Evolutionary conservation across 192 early-diverging fungal species (phyloP), one percentile per base, ranked within the genome.

Genomic region (Dissophora ornata): DNA sequence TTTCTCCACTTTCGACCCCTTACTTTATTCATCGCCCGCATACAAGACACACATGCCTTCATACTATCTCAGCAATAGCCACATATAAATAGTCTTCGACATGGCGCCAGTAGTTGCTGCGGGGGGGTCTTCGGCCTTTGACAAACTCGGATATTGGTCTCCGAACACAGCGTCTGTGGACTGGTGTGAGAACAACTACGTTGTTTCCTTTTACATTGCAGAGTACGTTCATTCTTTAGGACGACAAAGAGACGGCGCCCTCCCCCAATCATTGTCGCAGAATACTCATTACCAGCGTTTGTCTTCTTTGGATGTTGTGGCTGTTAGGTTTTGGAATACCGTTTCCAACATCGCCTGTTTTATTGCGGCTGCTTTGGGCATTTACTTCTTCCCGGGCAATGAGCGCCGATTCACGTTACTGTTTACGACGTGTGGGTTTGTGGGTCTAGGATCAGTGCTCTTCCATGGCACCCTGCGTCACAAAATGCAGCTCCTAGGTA

Each of bases 381-480:
- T 78, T 3, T 79, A 74, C 10, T 78, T 70, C 50, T 81, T 82
- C 16, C 82, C 86, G 0, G 59, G 57, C 16, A 42, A 85, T 48
- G 47, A 41, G 11, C 51, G 62, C 16, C 79, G 85, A 22, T 84
- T 86, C 36, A 83, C 65, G 30, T 45, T 86, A 11, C 71, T 84
- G 2, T 87, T 84, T 32, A 65, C 69, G 7, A 79, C 86, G 0
- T 81, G 91, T 46, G 81, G 82, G 9, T 64, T 90, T 0, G 86
- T 94, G 15, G 93, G 93, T 12, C 49, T 91, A 6, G 93, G 93
- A 12, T 89, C 87, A 47, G 87, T 87, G 33, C 77, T 90, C 58
- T 93, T 93, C 83, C 93, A 93, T 71, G 90, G 86, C 18, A 91
- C 93, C 0, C 80, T 95, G 9, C 83, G 80, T 28, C 88, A 87